phyloP scores from a whole-genome alignment of 345 rosid genomes.

The Boechera stricta region DNA sequence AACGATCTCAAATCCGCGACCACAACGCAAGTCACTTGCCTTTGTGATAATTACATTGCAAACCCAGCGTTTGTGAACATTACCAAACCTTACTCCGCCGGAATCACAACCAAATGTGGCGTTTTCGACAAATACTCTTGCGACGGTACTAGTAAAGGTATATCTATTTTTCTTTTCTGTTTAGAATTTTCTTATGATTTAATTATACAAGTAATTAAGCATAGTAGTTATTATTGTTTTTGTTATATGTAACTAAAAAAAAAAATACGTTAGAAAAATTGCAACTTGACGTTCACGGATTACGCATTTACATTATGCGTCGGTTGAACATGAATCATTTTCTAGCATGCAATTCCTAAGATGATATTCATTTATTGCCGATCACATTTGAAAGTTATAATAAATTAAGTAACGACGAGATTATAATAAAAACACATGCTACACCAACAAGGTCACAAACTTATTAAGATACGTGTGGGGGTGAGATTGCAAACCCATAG shows the following conservation, averaged over 20 bases:
- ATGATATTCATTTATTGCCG: no score
- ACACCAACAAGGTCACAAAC: neutral
- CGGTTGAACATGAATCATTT: neutral
- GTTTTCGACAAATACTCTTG: slow-evolving; percentile 39
- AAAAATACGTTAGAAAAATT: no score
- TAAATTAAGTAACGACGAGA: neutral
- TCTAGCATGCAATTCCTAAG: neutral
- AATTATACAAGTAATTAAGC: no score
- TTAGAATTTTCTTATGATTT: neutral
- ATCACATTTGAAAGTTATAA: neutral
- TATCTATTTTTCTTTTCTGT: no score
- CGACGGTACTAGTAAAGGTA: slow-evolving; percentile 36
- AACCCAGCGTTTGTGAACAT: slow-evolving; percentile 26
- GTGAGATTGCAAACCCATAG: neutral
- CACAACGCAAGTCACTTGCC: slow-evolving; percentile 38
- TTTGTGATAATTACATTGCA: slow-evolving; percentile 41
- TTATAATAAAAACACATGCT: neutral
- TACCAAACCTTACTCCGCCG: slow-evolving; percentile 38
- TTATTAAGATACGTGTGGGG: neutral
- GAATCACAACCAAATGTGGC: slow-evolving; percentile 40
- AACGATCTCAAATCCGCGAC: slow-evolving; percentile 40
- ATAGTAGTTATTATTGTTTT: no score
- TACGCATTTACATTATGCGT: neutral
- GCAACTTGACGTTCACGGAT: neutral
- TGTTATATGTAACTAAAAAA: no score